phyloP scores from a whole-genome alignment of 2,329 filamentous ascomycete species.

The Apiospora marii region DNA sequence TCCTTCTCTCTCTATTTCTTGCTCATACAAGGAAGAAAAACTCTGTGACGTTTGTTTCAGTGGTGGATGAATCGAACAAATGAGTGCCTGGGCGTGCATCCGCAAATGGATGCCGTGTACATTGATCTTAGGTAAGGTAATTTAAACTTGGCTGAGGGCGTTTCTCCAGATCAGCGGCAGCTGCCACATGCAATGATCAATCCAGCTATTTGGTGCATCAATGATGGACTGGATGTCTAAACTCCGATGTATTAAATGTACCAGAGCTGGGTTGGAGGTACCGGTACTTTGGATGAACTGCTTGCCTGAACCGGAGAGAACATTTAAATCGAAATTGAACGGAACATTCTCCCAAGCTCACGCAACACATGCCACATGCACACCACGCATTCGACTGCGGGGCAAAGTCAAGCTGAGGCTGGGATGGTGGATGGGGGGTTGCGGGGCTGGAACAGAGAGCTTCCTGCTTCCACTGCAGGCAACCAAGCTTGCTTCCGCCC shows the following conservation, averaged over 20 bases:
- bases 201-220: not conserved
- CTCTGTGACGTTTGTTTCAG: slow-evolving; percentile 3
- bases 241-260: not conserved
- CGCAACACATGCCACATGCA: not conserved
- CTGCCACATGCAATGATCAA: not conserved
- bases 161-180: not conserved
- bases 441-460: not conserved
- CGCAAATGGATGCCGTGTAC: not conserved
- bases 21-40: not conserved
- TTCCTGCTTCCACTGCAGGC: not conserved
- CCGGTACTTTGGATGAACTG: slow-evolving; percentile 11
- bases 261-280: not conserved
- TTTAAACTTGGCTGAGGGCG: not conserved
- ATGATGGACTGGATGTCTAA: not conserved
- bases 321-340: not conserved
- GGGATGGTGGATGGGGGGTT: not conserved
- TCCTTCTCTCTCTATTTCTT: not conserved
- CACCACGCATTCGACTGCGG: not conserved
- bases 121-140: slow-evolving; percentile 6
- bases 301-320: not conserved
- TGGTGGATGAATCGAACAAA: not conserved
- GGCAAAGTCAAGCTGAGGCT: slow-evolving; percentile 5
- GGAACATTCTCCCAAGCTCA: no score
- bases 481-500: not conserved
- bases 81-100: not conserved